Percentiles rank a stretch among this genome's conserved stretches.
Conservation (phyloP, 495 filamentous ascomycete species). For the Aspergillus carlsbadensis region DNA sequence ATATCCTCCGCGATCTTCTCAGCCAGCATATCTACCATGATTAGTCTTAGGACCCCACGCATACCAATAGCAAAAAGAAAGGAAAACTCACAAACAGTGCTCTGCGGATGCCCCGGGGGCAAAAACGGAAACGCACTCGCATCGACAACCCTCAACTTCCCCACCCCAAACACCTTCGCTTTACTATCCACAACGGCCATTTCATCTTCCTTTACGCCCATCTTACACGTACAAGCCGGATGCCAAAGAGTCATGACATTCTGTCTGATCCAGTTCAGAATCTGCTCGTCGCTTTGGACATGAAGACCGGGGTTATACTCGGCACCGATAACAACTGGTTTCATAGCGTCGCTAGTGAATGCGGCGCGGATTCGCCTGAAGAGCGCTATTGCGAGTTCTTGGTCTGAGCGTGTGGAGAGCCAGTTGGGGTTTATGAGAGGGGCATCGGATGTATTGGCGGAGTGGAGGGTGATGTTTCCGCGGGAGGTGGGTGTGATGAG, state of each 20-base stretch:
- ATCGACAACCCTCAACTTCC: slow-evolving; percentile 57
- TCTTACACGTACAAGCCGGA: slow-evolving; percentile 50
- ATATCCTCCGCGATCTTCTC: slow-evolving; percentile 63
- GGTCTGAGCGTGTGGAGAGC: slow-evolving; percentile 52
- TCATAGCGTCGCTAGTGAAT: slow-evolving; percentile 33
- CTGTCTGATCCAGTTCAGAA: slow-evolving; percentile 42
- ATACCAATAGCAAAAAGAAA: background rate
- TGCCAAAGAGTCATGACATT: slow-evolving; percentile 52
- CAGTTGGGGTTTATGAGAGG: slow-evolving; percentile 59
- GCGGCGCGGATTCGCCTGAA: slow-evolving; percentile 50
- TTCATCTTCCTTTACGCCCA: slow-evolving; percentile 46
- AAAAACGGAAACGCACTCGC: slow-evolving; percentile 56
- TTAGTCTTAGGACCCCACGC: background rate
- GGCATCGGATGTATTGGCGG: slow-evolving; percentile 34
- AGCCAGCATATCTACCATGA: slow-evolving; percentile 48
- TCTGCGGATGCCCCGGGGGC: slow-evolving; percentile 55
- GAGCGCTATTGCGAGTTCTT: slow-evolving; percentile 49
- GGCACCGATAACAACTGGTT: slow-evolving; percentile 36
- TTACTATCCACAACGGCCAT: slow-evolving; percentile 55
- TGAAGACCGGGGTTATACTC: slow-evolving; percentile 52
- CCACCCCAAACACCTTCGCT: slow-evolving; percentile 51
- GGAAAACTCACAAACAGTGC: slow-evolving; percentile 44
- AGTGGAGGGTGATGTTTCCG: slow-evolving; percentile 54
- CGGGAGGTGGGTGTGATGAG: slow-evolving; percentile 49
- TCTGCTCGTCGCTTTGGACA: slow-evolving; percentile 50